Evolutionary conservation across 805 yeast genomes (phyloP), one percentile per base, ranked within the genome.

Genomic region (Candida pseudoglaebosa): DNA sequence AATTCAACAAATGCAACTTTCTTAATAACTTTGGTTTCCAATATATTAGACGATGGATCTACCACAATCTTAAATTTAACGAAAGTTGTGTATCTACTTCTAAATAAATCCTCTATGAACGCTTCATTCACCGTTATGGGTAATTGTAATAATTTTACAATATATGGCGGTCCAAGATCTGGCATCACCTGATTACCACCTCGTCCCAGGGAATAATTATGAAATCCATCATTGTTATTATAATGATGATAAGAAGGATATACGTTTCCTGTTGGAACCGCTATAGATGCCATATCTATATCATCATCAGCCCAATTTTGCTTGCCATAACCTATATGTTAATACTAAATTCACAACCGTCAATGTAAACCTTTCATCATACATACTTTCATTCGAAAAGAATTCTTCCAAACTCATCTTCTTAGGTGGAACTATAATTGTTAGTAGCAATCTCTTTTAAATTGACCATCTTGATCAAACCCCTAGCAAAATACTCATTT

Each of bases 1-100:
- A 82, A 54, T 44, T 81, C 84, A 1, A 79, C 79, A 56, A 83
- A 80, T 2, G 86, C 79, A 19, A 83, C 78, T 51, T 79, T 81
- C 46, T 67, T 73, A 30, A 66, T 62, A 26, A 60, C 41, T 39
- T 56, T 61, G 8, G 63, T 54, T 16, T 64, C 64, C 43, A 71
- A 53, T 5, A 65, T 61, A 45, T 53, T 58, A 24, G 62, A 49
- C 24, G 62, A 26, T 21, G 78, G 65, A 47, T 78, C 82, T 67
- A 77, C 74, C 48, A 81, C 73, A 15, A 84, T 63, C 50, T 82
- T 81, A 54, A 77, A 74, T 54, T 81, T 80, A 37, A 68, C 70
- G 47, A 65, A 75, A 24, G 69, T 67, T 41, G 82, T 77, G 51
- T 71, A 81, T 44, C 87, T 69, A 40, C 87, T 77, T 37, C 70